A percentile compares a stretch with the other conserved stretches of the same genome.
These are phyloP conservation scores for Debaryomyces coudertii DNA, from an alignment of 1,139 yeast species.

Conservation along the genomic window DNA sequence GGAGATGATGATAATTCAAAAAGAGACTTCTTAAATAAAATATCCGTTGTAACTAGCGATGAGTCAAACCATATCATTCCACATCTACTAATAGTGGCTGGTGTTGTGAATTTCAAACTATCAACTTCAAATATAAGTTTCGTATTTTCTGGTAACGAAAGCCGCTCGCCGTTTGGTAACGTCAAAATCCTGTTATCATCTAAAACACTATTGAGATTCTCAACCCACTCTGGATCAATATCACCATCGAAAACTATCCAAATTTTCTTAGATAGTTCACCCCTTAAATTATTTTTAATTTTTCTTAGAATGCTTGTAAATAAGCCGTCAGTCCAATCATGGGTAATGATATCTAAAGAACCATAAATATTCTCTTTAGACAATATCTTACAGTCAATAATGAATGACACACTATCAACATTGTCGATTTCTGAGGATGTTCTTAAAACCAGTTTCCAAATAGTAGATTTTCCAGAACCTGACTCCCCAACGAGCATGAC, in stretches of 20 bases:
- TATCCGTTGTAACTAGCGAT: conserved; percentile 25
- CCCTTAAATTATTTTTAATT: conserved; percentile 59
- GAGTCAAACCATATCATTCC: conserved; percentile 79
- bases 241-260: conserved; percentile 95
- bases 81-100: conserved; percentile 92
- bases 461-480: conserved; percentile 73
- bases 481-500: conserved; percentile 79
- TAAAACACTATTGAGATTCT: conserved; percentile 83
- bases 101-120: conserved; percentile 67
- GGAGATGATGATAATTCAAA: conserved; percentile 23
- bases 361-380: conserved; percentile 75
- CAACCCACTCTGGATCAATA: conserved; percentile 94
- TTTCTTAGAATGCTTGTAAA: conserved; percentile 70
- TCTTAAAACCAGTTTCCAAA: conserved; percentile 52
- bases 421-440: conserved; percentile 43
- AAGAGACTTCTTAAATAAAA: conserved; percentile 25
- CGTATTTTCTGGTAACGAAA: conserved; percentile 65
- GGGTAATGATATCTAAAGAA: conserved; percentile 66
- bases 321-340: conserved; percentile 94
- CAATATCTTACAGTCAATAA: conserved; percentile 76
- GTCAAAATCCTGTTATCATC: conserved; percentile 87
- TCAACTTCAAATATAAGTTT: conserved; percentile 79
- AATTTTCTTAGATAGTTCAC: conserved; percentile 56
- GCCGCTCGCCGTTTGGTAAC: conserved; percentile 86
- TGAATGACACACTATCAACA: conserved; percentile 42